Base-by-base conservation (phyloP, 2,329 filamentous ascomycete species). In the Chrysoporthe puriensis region DNA sequence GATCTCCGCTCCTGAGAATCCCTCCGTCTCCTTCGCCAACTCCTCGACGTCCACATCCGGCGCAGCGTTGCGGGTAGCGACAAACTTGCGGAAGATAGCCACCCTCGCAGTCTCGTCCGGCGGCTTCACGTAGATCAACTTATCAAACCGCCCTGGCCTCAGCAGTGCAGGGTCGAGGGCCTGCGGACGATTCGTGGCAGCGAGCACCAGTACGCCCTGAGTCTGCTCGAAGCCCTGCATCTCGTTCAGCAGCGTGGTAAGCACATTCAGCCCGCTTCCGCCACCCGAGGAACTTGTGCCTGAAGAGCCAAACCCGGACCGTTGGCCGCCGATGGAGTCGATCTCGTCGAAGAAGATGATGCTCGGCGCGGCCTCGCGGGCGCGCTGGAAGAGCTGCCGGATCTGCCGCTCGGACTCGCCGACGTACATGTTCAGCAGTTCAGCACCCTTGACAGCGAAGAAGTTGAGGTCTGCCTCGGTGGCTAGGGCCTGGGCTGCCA, bases 321-420 rank as follows among this genome's bases (percentile, higher is more conserved):
- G 80, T 66, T 83, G 81, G 1, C 80, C 90, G 74, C 78, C 91
- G 70, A 98, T 95, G 4, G 92, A 90, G 79, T 98, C 94, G 73
- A 98, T 96, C 78, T 98, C 94, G 77, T 98, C 94, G 72, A 97
- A 97, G 84, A 97, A 98, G 73, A 98, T 94, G 79, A 97, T 95
- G 76, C 92, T 94, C 0, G 95, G 95, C 63, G 90, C 89, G 9
- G 94, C 94, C n/a, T 91, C 90, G 54, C 91, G 86, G 1, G 95
- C 95, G 73, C 94, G 92, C 64, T 90, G 86, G 77, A 98, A 97
- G 1, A 97, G 88, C 66, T 93, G 91, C 48, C 95, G 89, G 54
- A 97, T 86, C 8, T 91, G 90, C 13, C 93, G 88, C 80, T 98
- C 95, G 1, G 94, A 95, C 78, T 98, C 95, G 70, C 95, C 95